Evolutionary conservation across 192 early-diverging fungal genomes (phyloP), one percentile per base, ranked within the genome.

Genomic region (Thamnidium elegans): DNA sequence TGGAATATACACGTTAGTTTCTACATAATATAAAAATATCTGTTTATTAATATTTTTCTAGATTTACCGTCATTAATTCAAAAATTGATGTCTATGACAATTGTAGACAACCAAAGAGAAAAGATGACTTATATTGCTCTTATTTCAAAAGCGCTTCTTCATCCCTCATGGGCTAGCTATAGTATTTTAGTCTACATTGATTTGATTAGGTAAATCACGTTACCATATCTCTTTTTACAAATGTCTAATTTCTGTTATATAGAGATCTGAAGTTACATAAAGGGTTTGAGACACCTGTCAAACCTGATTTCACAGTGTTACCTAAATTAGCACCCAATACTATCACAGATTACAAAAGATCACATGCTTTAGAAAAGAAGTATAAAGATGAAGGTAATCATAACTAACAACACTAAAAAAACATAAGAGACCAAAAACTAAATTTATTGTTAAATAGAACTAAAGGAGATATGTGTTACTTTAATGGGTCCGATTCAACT

Each of bases 101-200:
- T 13, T 4, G 17, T 17, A 7, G 46, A 48, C 6, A 19, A 17
- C 13, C 46, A 48, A 14, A 9, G 46, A 48, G 1, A 48, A 17
- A 14, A 15, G 13, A 48, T 48, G 46, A 48, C 17, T 48, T 48
- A 48, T 19, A 17, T 48, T 5, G 46, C 46, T 13, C 46, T 48
- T 48, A 48, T 48, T 48, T 48, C 46, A 14, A 48, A 48, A 48
- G 46, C 17, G 3, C 46, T 48, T 48, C 17, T 48, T 14, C 17
- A 48, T 48, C 4, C 13, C 4, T 5, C 13, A 48, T 48, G 46
- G 46, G 6, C 46, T 17, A 5, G 15, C 5, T 14, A 48, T n/a
- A 48, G 46, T 15, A 48, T 48, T 17, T 48, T 48, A 48, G 13
- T 48, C 14, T 48, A 48, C 15, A 48, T 48, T 48, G 46, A 48